Evolutionary conservation across 257 asterid genomes (phyloP).

Genomic region (Penstemon barbatus): DNA sequence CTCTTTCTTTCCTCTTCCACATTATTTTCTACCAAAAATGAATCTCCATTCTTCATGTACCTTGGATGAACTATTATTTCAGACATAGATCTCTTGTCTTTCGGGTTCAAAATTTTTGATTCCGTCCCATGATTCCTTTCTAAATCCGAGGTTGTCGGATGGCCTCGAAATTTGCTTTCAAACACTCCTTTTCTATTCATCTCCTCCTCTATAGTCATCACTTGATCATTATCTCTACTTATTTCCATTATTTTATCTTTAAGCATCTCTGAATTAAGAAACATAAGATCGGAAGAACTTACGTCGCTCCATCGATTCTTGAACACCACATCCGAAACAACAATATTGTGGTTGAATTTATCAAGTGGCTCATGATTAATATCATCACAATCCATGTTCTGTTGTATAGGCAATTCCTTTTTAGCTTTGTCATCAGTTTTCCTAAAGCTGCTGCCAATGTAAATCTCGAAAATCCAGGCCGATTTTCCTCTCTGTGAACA

Average conservation of each 20-base stretch:
- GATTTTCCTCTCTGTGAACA: slow-evolving; percentile 47
- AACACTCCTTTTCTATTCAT: slow-evolving; percentile 36
- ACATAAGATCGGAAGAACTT: slow-evolving; percentile 60
- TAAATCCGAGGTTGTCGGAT: slow-evolving; percentile 2
- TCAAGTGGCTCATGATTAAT: slow-evolving; percentile 21
- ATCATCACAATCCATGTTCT: slow-evolving; percentile 4
- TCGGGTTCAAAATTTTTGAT: slow-evolving; percentile 26
- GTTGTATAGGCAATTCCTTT: slow-evolving; percentile 30
- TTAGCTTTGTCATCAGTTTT: neutral
- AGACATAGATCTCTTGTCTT: slow-evolving; percentile 63
- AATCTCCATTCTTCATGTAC: slow-evolving; percentile 31
- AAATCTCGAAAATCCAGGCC: slow-evolving; percentile 43
- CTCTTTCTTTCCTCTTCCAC: slow-evolving; percentile 51
- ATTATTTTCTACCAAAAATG: slow-evolving; percentile 1
- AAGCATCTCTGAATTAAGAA: slow-evolving; percentile 54
- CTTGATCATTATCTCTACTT: neutral
- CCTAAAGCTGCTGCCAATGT: slow-evolving; percentile 40
- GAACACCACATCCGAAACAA: slow-evolving; percentile 43
- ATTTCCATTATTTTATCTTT: slow-evolving; percentile 20
- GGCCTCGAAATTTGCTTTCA: slow-evolving; percentile 31
- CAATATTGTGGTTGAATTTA: slow-evolving; percentile 49
- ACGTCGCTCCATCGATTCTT: slow-evolving; percentile 69
- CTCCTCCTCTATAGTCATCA: slow-evolving; percentile 34
- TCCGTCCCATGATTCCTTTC: slow-evolving; percentile 5
- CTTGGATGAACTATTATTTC: slow-evolving; percentile 71